Evolutionary conservation across 805 yeast genomes (phyloP).

Genomic region (Debaryomyces tyrocola): DNA sequence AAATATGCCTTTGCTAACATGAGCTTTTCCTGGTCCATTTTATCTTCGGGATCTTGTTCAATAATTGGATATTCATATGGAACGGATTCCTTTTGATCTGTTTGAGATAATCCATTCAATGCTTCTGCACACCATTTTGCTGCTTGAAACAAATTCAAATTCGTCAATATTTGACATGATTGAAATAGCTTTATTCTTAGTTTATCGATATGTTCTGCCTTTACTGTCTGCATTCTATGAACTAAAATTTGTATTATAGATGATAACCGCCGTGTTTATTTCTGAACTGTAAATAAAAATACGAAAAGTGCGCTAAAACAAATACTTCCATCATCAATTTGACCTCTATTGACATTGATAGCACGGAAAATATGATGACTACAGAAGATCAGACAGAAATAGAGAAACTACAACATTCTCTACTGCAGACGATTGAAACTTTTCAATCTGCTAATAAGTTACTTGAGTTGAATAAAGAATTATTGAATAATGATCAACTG

Average conservation of each 20-base stretch:
- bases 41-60: slow-evolving; percentile 28
- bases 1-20: slow-evolving; percentile 71
- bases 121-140: slow-evolving; percentile 89
- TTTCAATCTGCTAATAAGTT: slow-evolving; percentile 15
- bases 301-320: not conserved
- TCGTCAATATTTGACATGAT: slow-evolving; percentile 43
- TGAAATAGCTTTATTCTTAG: slow-evolving; percentile 25
- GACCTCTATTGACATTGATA: not conserved
- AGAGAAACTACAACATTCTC: not conserved
- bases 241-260: not conserved
- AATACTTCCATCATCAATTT: not conserved
- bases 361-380: not conserved
- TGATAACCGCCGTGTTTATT: too few relatives aligned
- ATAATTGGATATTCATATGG: slow-evolving; percentile 11
- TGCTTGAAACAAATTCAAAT: slow-evolving; percentile 63
- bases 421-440: slow-evolving; percentile 5
- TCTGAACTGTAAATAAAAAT: not conserved
- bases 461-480: slow-evolving; percentile 4
- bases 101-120: slow-evolving; percentile 53
- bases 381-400: not conserved
- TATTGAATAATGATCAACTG: slow-evolving; percentile 3
- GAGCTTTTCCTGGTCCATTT: slow-evolving; percentile 43
- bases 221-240: slow-evolving; percentile 5
- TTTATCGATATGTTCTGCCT: slow-evolving; percentile 8
- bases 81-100: slow-evolving; percentile 1